Base-by-base conservation (phyloP, 2,329 filamentous ascomycete species). In the Colletotrichum eremochloae region DNA sequence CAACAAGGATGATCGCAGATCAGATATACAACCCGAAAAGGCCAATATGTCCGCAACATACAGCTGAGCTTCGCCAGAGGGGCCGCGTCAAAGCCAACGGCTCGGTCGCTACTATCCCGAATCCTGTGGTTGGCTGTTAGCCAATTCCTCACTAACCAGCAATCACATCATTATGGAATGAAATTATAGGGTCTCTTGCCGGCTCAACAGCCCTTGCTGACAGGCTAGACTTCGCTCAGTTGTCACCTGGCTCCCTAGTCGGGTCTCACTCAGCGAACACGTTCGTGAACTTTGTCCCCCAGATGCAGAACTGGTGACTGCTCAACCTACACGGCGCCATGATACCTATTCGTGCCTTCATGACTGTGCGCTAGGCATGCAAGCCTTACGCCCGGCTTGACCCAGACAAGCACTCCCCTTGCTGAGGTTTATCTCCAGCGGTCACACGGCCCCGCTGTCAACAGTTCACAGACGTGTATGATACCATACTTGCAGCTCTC, bases 1-100 rank as follows among this genome's bases (percentile, higher is more conserved):
- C 42, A 29, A 58, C 44, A 36, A 36, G 52, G 61, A n/a, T 56
- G 33, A 11, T 52, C 24, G 33, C 42, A 69, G 66, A 58, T 58
- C 33, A 65, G 52, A 50, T 42, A 33, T 38, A 42, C 60, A n/a
- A n/a, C 50, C 33, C 3, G 12, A 36, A 40, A n/a, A 42, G 24
- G 24, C 24, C 24, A 24, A 40, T 48, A 33, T 31, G 38, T 63
- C 36, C 50, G 50, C 61, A 64, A 52, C 42, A 52, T 5, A 44
- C 18, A 58, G 36, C 44, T 24, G 31, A 38, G 61, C 42, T 42
- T 36, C 42, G 36, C 44, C 44, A 9, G 42, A 20, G 44, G 38
- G 44, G n/a, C 48, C 12, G 44, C 24, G 29, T 53, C 44, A 48
- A 60, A 48, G 52, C 63, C 44, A 36, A 44, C 38, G 11, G 29